phyloP scores from a whole-genome alignment of 352 stramenopile genomes.

The Phytophthora ramorum region DNA sequence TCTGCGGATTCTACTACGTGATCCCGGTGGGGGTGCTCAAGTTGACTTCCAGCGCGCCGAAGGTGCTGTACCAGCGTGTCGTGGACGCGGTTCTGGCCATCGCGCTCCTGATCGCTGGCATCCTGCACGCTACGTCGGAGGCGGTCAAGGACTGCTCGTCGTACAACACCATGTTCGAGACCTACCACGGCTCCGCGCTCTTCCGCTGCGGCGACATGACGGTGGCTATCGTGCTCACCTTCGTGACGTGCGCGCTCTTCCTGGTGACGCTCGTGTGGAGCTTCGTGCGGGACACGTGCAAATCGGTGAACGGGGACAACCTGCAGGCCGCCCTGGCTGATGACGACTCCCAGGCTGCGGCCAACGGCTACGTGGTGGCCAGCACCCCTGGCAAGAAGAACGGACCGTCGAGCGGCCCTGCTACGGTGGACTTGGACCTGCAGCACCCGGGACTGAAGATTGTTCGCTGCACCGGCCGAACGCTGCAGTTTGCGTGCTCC shows the following conservation, averaged over 20 bases:
- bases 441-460: slow-evolving; percentile 41
- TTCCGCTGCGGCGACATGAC: slow-evolving; percentile 58
- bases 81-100: slow-evolving; percentile 36
- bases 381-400: slow-evolving; percentile 39
- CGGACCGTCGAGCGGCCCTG: slow-evolving; percentile 11
- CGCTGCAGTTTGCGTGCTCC: slow-evolving; percentile 44
- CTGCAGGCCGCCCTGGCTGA: slow-evolving; percentile 28
- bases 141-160: slow-evolving; percentile 45
- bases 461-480: slow-evolving; percentile 36
- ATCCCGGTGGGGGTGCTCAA: slow-evolving; percentile 34
- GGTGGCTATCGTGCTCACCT: slow-evolving; percentile 45
- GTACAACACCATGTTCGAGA: slow-evolving; percentile 51
- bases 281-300: slow-evolving; percentile 36
- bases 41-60: slow-evolving; percentile 24
- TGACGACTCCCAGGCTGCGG: slow-evolving; percentile 31
- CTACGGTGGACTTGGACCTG: slow-evolving; percentile 26
- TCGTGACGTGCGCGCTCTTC: slow-evolving; percentile 47
- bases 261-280: slow-evolving; percentile 41
- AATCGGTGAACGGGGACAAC: slow-evolving; percentile 30
- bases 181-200: slow-evolving; percentile 47
- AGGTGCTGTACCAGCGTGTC: slow-evolving; percentile 41
- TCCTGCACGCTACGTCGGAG: slow-evolving; percentile 40
- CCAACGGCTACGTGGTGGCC: slow-evolving; percentile 33
- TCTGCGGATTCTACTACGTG: slow-evolving; percentile 50
- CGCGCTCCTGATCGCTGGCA: slow-evolving; percentile 43